Evolutionary conservation across 345 rosid genomes (phyloP), one percentile per base, ranked within the genome.

Genomic region (Eucalyptus lansdowneana): DNA sequence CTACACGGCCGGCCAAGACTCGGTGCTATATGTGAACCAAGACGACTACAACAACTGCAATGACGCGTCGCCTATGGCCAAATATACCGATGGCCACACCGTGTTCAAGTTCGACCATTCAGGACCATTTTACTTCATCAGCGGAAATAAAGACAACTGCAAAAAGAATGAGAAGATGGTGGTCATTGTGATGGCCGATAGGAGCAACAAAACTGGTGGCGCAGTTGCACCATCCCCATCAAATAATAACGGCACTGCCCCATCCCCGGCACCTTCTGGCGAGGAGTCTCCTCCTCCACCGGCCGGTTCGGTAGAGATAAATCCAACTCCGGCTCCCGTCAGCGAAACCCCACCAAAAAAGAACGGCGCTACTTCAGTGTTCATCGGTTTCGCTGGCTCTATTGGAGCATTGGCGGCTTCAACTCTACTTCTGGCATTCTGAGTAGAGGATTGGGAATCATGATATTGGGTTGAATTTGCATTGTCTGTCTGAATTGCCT

Each of bases 61-160:
- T 72, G 91, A 95, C 6, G 93, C 90, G 9, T 49, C 92, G 13
- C 94, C 95, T 6, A 80, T 89, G 2, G 91, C 92, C 11, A 90
- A 93, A 45, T 93, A 87, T 90, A 60, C 89, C 1, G 95, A 94
- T 37, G 97, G 96, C 42, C 95, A 93, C 94, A 94, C 96, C 11
- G 92, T 94, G 86, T 89, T 95, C 94, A 89, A 90, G 17, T 90
- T 97, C 91, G 94, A 90, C 50, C 92, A 56, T 9, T 96, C 97
- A 0, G 99, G 99, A 9, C 93, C 96, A 34, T 89, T 87, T 93
- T 91, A 96, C 88, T 97, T 96, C 96, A 96, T 96, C 87, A 97
- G 97, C 50, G 99, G 99, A 72, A 95, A 93, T 91, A 92, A 92
- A 91, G 95, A 95, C 27, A 90, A 94, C 90, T 97, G 99, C 91